Base-by-base conservation (phyloP, 352 stramenopile species). In the Peronospora belbahrii region DNA sequence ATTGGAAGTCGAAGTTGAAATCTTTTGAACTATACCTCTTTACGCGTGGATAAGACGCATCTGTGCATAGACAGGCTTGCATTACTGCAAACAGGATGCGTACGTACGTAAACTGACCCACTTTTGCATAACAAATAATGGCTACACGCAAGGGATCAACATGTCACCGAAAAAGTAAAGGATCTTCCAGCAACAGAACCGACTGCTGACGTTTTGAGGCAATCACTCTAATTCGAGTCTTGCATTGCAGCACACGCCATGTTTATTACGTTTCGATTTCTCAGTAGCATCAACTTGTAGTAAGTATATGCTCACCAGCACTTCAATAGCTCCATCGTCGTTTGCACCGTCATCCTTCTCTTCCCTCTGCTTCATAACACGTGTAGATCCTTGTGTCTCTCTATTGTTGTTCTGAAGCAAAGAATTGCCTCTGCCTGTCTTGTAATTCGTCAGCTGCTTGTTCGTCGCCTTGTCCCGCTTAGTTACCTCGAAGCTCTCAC, bases 141-240 rank as follows among this genome's bases (percentile, higher is more conserved):
- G n/a, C n/a, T n/a, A n/a, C n/a, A n/a, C n/a, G n/a, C n/a, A n/a
- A n/a, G n/a, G n/a, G n/a, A n/a, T n/a, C n/a, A n/a, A n/a, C n/a
- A n/a, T n/a, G n/a, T n/a, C n/a, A n/a, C n/a, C n/a, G n/a, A n/a
- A n/a, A n/a, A n/a, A n/a, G n/a, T n/a, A n/a, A n/a, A n/a, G n/a
- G n/a, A n/a, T n/a, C n/a, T n/a, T n/a, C n/a, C n/a, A n/a, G n/a
- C n/a, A n/a, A n/a, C n/a, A n/a, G n/a, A 91, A 79, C 22, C 67
- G 62, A 46, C 79, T 87, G 20, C 79, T 76, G 14, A 73, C 52
- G 9, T 62, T 53, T 6, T 65, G 79, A 22, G 65, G 13, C 17
- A 88, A 1, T 62, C 74, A 35, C 88, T 74, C 71, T 67, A 87
- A 15, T 66, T 45, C 30, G 87, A 78, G 49, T 91, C 74, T 76